Evolutionary conservation across 139 green algal species (phyloP).

Genomic region (Closterium sp.): DNA sequence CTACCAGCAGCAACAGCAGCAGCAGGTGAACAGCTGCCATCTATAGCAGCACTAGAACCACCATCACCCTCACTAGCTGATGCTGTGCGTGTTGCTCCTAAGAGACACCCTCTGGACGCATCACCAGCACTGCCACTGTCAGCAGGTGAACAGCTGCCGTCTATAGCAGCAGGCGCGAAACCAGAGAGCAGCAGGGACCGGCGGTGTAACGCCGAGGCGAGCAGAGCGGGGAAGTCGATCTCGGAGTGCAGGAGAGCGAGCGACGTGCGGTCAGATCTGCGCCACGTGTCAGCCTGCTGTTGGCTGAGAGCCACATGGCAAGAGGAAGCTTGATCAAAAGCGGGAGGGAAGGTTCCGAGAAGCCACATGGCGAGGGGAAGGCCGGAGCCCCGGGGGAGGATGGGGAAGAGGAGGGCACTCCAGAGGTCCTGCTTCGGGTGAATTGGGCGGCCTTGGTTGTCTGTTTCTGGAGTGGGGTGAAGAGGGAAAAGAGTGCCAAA

Average conservation of each 20-base stretch:
- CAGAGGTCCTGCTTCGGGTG: slow-evolving; percentile 18
- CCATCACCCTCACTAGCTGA: too few species aligned
- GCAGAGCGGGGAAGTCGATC: slow-evolving; percentile 36
- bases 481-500: not conserved
- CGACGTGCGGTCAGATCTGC: slow-evolving; percentile 3
- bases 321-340: not conserved
- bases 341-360: not conserved
- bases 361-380: slow-evolving; percentile 27
- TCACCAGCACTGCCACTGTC: not conserved
- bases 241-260: slow-evolving; percentile 18
- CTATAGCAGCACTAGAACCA: too few species aligned
- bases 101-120: too few species aligned
- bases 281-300: slow-evolving; percentile 20
- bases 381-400: not conserved
- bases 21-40: too few species aligned
- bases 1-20: not conserved
- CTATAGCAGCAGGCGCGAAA: not conserved
- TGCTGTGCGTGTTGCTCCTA: too few species aligned
- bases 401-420: slow-evolving; percentile 29
- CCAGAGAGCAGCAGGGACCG: not conserved
- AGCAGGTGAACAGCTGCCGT: not conserved
- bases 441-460: not conserved
- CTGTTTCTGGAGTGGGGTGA: not conserved
- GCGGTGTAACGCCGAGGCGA: not conserved
- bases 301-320: not conserved